Evolutionary conservation across 148 eudicot species (phyloP), one percentile per base, ranked within the genome.

Genomic region (Nyssa sinensis): DNA sequence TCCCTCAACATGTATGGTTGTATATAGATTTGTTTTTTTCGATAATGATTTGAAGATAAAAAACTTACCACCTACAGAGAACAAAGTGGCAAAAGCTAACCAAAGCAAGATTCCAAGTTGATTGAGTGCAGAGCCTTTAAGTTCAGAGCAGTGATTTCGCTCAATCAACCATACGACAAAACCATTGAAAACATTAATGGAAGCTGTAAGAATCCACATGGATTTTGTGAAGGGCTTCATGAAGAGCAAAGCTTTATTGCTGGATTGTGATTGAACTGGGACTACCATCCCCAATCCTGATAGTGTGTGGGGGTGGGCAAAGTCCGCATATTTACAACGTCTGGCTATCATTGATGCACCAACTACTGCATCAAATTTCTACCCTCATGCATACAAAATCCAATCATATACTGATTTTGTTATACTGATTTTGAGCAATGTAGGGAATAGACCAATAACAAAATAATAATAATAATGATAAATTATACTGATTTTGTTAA

Each of bases 131-230:
- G 78, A 70, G 35, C 78, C 82, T 64, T 11, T 57, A 25, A 79
- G 78, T 10, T 70, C 74, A 13, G 70, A 10, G 41, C 61, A 29
- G 28, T 74, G 60, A 35, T 75, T 65, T 59, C 75, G 30, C 68
- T 79, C 82, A 21, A 79, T 74, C 34, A 75, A 51, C 82, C 82
- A 79, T 24, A 79, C 29, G 27, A 74, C 74, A 3, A 79, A 79
- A 28, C 78, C 82, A 58, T 79, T 79, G 62, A 69, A 79, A 47
- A 74, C 32, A 25, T 66, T 79, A 5, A 74, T 69, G 24, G 28
- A 24, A 5, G 47, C 53, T 33, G 49, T 79, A 0, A 79, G 41
- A 25, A 64, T 1, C 82, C 82, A 79, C 82, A 79, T 79, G 14
- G 58, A 11, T 32, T 7, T 55, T 13, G 82, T n/a, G n/a, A n/a